Conservation (phyloP, 2,329 filamentous ascomycete genomes). For the Esteya vermicola region DNA sequence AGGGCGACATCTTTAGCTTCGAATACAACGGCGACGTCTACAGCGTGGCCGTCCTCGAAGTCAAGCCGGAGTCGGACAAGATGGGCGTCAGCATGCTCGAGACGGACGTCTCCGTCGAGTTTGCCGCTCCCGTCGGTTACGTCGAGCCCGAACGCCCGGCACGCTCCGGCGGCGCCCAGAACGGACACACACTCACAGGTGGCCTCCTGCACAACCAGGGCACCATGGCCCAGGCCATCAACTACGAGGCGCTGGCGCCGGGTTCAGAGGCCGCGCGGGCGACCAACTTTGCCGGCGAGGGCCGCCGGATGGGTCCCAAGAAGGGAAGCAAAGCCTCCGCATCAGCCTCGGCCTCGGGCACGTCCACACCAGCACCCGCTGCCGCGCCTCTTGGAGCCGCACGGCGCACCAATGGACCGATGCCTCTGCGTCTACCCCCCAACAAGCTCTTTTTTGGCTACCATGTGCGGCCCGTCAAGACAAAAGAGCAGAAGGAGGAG, state of each 20-base stretch:
- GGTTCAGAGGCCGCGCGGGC: slow-evolving; percentile 52
- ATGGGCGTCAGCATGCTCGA: slow-evolving; percentile 90
- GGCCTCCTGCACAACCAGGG: slow-evolving; percentile 72
- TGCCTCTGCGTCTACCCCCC: slow-evolving; percentile 68
- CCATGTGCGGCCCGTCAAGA: slow-evolving; percentile 77
- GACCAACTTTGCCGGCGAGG: slow-evolving; percentile 67
- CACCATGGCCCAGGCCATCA: slow-evolving; percentile 96
- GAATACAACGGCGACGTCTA: slow-evolving; percentile 91
- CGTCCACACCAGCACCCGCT: slow-evolving; percentile 46
- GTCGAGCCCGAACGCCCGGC: slow-evolving; percentile 63
- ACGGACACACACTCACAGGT: slow-evolving; percentile 53
- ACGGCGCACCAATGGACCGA: slow-evolving; percentile 58
- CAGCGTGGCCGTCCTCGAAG: slow-evolving; percentile 84
- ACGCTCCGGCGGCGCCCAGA: slow-evolving; percentile 57
- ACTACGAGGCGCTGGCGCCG: slow-evolving; percentile 82
- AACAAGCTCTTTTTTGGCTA: slow-evolving; percentile 97
- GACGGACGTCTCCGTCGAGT: slow-evolving; percentile 93
- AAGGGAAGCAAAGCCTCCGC: slow-evolving; percentile 56
- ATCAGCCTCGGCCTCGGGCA: background rate
- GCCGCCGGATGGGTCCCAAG: slow-evolving; percentile 71
- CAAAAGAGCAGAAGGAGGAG: slow-evolving; percentile 55
- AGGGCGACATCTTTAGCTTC: slow-evolving; percentile 92
- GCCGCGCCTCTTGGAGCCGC: slow-evolving; percentile 20
- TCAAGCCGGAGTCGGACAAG: slow-evolving; percentile 71
- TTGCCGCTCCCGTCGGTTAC: slow-evolving; percentile 86